phyloP scores from a whole-genome alignment of 2,329 filamentous ascomycete genomes.

The Alternaria brassicicola region DNA sequence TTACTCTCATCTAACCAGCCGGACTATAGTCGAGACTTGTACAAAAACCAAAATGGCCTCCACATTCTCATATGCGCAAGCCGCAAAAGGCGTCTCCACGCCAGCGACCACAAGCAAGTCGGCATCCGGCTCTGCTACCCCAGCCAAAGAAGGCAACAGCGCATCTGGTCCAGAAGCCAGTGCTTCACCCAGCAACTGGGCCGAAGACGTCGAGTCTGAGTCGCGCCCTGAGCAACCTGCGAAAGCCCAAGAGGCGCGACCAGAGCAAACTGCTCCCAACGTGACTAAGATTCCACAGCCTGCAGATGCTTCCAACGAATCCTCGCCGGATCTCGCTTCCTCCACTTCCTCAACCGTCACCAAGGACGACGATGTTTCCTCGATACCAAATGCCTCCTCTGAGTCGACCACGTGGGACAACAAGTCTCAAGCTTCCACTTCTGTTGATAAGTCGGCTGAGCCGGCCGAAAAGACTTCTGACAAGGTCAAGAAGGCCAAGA shows the following conservation, averaged over 20 bases:
- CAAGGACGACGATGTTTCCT: slow-evolving; percentile 67
- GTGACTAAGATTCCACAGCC: slow-evolving; percentile 20
- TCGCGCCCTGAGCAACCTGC: slow-evolving; percentile 34
- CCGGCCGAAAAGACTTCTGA: slow-evolving; percentile 59
- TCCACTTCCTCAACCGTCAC: slow-evolving; percentile 60
- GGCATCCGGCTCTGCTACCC: slow-evolving; percentile 51
- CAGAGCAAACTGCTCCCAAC: slow-evolving; percentile 26
- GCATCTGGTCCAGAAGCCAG: slow-evolving; percentile 30
- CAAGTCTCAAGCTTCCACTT: slow-evolving; percentile 67
- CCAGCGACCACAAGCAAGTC: slow-evolving; percentile 54
- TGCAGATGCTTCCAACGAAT: slow-evolving; percentile 34
- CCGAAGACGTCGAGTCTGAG: slow-evolving; percentile 56
- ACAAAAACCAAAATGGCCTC: slow-evolving; percentile 38
- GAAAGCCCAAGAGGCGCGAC: slow-evolving; percentile 28
- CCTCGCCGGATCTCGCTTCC: slow-evolving; percentile 62
- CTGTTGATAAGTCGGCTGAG: slow-evolving; percentile 65
- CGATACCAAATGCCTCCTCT: slow-evolving; percentile 66
- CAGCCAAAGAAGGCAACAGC: slow-evolving; percentile 49
- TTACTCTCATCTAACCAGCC: slow-evolving; percentile 13
- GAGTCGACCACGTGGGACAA: slow-evolving; percentile 72
- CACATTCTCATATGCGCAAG: slow-evolving; percentile 92
- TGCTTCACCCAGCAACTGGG: slow-evolving; percentile 51
- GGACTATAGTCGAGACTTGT: slow-evolving; percentile 10
- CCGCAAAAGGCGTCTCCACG: slow-evolving; percentile 77
- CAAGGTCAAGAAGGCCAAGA: slow-evolving; percentile 57